These are phyloP conservation scores for Candida smagusa DNA, from an alignment of 1,139 yeast species.

Conservation along the genomic window DNA sequence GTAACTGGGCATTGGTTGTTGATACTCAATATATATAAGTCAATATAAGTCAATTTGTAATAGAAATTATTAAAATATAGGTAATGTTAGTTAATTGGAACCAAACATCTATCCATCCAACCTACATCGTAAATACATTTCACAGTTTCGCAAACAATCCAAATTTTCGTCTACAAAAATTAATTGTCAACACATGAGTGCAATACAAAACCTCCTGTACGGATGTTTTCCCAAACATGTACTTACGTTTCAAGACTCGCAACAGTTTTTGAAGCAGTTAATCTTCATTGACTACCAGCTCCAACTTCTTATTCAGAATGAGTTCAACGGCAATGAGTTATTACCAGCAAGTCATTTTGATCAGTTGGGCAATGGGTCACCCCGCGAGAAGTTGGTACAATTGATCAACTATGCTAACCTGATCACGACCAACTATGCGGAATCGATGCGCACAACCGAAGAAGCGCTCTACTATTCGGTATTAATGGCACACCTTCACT, in stretches of 20 bases:
- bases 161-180: too few species aligned
- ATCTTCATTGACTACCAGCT: conserved; percentile 41
- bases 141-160: too few species aligned
- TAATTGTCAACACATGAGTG: neutral
- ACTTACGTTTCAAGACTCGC: conserved; percentile 32
- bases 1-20: too few species aligned
- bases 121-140: too few species aligned
- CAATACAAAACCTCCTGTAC: conserved; percentile 2
- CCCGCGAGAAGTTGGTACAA: conserved; percentile 25
- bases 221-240: conserved; percentile 42
- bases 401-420: conserved; percentile 30
- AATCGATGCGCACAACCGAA: conserved; percentile 22
- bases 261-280: conserved; percentile 34
- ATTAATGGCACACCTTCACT: conserved; percentile 36
- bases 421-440: conserved; percentile 27
- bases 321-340: conserved; percentile 28
- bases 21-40: too few species aligned
- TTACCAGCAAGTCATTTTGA: conserved; percentile 18
- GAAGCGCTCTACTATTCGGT: conserved; percentile 35
- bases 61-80: too few species aligned
- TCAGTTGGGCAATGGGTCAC: conserved; percentile 13
- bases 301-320: conserved; percentile 32
- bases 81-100: too few species aligned
- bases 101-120: too few species aligned
- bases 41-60: too few species aligned